Conservation (phyloP, 2,329 filamentous ascomycete genomes). For the Aspergillus ruber region DNA sequence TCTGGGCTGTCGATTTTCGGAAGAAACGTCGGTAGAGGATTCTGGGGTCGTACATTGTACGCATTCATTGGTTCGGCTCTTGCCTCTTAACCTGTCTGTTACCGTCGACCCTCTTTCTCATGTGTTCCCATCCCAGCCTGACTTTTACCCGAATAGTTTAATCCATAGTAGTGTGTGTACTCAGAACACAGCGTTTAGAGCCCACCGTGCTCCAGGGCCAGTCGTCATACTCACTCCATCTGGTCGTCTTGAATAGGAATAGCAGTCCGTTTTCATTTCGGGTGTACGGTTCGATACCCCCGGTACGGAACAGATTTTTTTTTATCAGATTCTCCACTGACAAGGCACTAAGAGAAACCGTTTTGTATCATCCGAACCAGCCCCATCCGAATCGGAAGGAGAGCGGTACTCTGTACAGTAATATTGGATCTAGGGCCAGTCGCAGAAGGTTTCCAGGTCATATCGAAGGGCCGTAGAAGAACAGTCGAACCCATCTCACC, state of each 20-base stretch:
- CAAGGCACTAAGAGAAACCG: background rate
- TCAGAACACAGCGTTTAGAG: background rate
- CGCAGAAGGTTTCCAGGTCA: background rate
- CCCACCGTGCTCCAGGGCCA: background rate
- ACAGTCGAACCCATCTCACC: background rate
- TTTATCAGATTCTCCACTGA: constrained; percentile 15
- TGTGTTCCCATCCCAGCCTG: background rate
- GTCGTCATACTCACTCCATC: background rate
- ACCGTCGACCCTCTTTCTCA: no score
- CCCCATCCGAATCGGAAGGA: background rate
- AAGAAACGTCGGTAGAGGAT: background rate
- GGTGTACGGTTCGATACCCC: constrained; percentile 16
- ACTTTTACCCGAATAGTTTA: background rate
- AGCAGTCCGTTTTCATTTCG: constrained; percentile 15
- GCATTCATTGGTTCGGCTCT: background rate
- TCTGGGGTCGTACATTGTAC: background rate
- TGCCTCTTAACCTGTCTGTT: background rate
- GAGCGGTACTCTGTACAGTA: no score
- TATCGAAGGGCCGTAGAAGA: background rate
- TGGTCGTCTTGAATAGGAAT: constrained; percentile 8
- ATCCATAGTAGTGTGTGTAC: background rate
- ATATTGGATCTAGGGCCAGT: background rate
- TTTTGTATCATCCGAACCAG: constrained; percentile 4
- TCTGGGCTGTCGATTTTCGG: background rate
- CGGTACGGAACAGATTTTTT: background rate